Base-by-base conservation (phyloP, 768 basidiomycete species). In the Xerocomellus amylosporus region DNA sequence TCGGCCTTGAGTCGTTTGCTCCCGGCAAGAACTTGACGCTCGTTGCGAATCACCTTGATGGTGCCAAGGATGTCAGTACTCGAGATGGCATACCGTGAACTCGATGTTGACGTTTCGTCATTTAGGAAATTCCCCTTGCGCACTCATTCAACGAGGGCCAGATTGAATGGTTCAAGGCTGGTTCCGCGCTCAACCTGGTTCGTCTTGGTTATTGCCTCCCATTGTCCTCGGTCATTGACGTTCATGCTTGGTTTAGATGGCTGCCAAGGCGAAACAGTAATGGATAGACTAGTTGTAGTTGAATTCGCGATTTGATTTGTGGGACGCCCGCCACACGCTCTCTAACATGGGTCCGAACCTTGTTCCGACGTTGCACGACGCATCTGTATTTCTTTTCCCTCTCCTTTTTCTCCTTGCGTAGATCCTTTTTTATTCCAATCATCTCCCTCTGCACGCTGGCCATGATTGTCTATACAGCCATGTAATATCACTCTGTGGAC, bases 91-190 rank as follows among this genome's bases (percentile, higher is more conserved):
- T 24, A 37, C 4, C 3, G 19, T 26, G 22, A 5, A 48, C 2
- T 24, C n/a, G n/a, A 38, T 46, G 14, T 44, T 72, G 53, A 70
- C 39, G 12, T 30, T 7, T 50, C 61, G 36, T 34, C 33, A n/a
- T 57, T 22, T 57, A 86, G 79, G 81, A 90, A 66, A 79, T 96
- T 61, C 45, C 80, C 20, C 85, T 94, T 56, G 90, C 91, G 24
- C 93, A 97, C 74, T 90, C 92, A 13, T 98, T 97, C 81, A 98
- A 98, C 70, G 88, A 93, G 74, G 93, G 93, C 44, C 95, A 97
- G 75, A 95, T 97, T 68, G 92, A 83, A 64, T 97, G 96, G 95
- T 98, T 97, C 86, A 95, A 94, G 81, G 93, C 93, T 65, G 96
- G 96, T 39, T 93, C 90, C 61, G 92, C 93, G 17, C 84, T 96